These are phyloP conservation scores for Trichocladium uniseriatum DNA, from an alignment of 495 filamentous ascomycete species.

Conservation along the genomic window DNA sequence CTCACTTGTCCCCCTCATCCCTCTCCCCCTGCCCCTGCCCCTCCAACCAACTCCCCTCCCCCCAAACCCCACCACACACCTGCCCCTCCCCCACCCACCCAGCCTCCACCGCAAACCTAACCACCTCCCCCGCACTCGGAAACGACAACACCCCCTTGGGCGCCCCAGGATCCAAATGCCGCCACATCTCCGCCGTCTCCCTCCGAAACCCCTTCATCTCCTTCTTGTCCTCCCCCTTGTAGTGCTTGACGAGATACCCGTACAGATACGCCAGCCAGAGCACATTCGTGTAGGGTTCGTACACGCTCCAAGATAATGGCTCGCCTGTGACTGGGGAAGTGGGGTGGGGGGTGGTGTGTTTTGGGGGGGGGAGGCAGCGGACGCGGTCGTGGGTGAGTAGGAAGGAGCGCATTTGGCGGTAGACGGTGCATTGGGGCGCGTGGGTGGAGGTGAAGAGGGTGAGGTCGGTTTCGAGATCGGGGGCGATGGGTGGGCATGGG, in stretches of 20 bases:
- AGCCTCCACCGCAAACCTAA: constrained; percentile 35
- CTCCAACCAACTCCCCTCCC: neutral
- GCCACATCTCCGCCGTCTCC: constrained; percentile 34
- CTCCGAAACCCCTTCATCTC: constrained; percentile 29
- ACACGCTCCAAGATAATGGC: constrained; percentile 31
- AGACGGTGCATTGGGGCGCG: constrained; percentile 37
- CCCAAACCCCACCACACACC: constrained; percentile 24
- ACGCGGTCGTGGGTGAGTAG: constrained; percentile 30
- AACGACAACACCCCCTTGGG: constrained; percentile 30
- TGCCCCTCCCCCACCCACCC: constrained; percentile 40
- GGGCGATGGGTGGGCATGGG: constrained; percentile 19
- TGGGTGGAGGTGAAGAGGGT: constrained; percentile 43
- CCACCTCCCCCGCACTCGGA: constrained; percentile 34
- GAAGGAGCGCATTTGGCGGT: constrained; percentile 45
- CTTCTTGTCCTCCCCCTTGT: constrained; percentile 18
- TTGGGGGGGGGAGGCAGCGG: constrained; percentile 21
- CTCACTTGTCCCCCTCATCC: neutral
- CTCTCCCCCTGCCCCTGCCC: neutral
- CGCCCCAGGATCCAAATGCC: constrained; percentile 34
- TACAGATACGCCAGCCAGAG: constrained; percentile 46
- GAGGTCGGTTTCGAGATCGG: constrained; percentile 45
- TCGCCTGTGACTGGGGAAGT: constrained; percentile 16
- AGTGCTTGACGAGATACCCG: constrained; percentile 31
- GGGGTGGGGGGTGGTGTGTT: constrained; percentile 30
- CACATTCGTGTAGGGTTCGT: constrained; percentile 45